phyloP scores from a whole-genome alignment of 2,329 filamentous ascomycete genomes.

The Metarhizium robertsii region DNA sequence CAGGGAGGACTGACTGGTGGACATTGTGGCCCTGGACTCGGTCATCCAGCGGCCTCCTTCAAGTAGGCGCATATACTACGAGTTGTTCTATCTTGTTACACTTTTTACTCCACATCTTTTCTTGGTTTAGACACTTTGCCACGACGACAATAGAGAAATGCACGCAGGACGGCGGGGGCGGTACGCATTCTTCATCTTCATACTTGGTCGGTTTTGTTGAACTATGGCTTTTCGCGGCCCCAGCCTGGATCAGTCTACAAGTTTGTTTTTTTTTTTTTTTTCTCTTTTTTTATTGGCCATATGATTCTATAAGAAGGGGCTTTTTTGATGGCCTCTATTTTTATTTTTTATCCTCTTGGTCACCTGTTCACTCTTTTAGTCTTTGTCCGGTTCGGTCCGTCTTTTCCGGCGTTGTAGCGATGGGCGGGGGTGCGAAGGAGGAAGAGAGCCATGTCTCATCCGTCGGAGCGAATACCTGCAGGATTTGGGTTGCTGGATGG shows the following conservation, averaged over 20 bases:
- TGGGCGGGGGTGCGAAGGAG: neutral
- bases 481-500: neutral
- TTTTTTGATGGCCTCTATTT: neutral
- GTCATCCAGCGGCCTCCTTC: neutral
- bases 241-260: neutral
- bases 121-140: neutral
- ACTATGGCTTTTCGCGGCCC: neutral
- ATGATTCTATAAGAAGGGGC: neutral
- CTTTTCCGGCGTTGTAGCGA: constrained; percentile 5
- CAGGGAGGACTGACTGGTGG: neutral
- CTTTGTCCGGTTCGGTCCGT: neutral
- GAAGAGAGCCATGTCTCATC: neutral
- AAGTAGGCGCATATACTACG: neutral
- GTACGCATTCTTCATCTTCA: neutral
- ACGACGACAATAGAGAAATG: neutral
- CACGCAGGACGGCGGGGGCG: neutral
- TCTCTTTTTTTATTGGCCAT: neutral
- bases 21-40: neutral
- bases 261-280: neutral
- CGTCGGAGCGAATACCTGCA: neutral
- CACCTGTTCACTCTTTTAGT: neutral
- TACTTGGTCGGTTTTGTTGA: neutral
- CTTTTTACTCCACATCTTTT: neutral
- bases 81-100: neutral
- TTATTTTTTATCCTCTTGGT: neutral